A percentile compares a stretch with the other conserved stretches of the same genome.
phyloP scores from a whole-genome alignment of 129 eudicot genomes.

The Arctium lappa region DNA sequence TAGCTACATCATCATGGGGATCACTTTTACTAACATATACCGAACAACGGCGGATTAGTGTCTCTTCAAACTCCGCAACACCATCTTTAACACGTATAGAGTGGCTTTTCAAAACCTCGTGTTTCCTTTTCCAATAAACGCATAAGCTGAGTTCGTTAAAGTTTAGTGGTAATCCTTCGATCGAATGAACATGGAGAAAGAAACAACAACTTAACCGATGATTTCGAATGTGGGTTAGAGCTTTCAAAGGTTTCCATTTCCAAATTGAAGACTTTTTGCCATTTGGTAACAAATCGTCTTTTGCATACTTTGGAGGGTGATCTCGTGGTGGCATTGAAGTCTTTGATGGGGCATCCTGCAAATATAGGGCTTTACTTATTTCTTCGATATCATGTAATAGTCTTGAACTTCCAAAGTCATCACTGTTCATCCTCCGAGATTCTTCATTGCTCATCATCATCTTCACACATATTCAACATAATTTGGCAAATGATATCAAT shows the following conservation, averaged over 20 bases:
- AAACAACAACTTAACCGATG: slow-evolving; percentile 46
- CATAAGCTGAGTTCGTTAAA: slow-evolving; percentile 43
- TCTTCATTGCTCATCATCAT: slow-evolving; percentile 37
- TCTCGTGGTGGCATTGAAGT: slow-evolving; percentile 16
- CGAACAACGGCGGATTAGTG: slow-evolving; percentile 48
- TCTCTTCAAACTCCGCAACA: slow-evolving; percentile 58
- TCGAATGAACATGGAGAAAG: slow-evolving; percentile 57
- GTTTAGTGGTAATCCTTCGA: slow-evolving; percentile 51
- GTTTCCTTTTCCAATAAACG: slow-evolving; percentile 62
- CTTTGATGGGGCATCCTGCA: slow-evolving; percentile 32
- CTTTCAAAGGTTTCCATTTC: slow-evolving; percentile 75
- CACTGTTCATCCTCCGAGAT: slow-evolving; percentile 29
- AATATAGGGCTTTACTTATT: slow-evolving; percentile 62
- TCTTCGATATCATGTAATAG: slow-evolving; percentile 62
- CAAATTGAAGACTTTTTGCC: slow-evolving; percentile 52
- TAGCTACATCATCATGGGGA: slow-evolving; percentile 41
- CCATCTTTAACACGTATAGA: slow-evolving; percentile 43
- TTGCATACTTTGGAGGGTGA: slow-evolving; percentile 10
- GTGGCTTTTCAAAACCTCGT: slow-evolving; percentile 38
- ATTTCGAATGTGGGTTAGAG: slow-evolving; percentile 50
- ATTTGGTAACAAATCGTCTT: slow-evolving; percentile 29
- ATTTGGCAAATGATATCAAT: neutral
- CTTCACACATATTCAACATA: slow-evolving; percentile 27
- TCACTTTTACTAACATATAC: slow-evolving; percentile 49
- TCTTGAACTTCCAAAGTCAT: slow-evolving; percentile 42